phyloP scores from a whole-genome alignment of 768 basidiomycete genomes.

The Lactifluus pinguis region DNA sequence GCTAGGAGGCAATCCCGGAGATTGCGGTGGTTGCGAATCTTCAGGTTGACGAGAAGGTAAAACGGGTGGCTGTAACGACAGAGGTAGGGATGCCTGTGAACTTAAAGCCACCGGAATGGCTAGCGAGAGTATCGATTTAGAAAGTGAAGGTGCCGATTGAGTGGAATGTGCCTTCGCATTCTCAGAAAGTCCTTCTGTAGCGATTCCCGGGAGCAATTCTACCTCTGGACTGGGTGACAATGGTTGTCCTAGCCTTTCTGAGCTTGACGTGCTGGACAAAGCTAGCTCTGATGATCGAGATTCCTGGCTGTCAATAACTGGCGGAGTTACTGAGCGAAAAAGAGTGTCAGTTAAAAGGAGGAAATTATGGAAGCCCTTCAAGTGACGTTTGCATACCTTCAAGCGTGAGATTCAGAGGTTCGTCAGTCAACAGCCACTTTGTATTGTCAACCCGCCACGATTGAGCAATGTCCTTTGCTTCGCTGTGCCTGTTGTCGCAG shows the following conservation, averaged over 20 bases:
- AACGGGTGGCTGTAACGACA: neutral
- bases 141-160: neutral
- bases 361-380: neutral
- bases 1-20: neutral
- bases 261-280: neutral
- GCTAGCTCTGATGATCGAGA: neutral
- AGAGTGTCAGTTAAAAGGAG: neutral
- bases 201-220: neutral
- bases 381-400: neutral
- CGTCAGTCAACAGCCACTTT: neutral
- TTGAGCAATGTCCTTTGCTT: slow-evolving; percentile 12
- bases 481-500: neutral
- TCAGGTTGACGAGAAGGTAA: neutral
- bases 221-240: neutral
- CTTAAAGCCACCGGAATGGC: neutral
- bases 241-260: neutral
- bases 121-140: neutral
- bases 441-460: slow-evolving; percentile 7
- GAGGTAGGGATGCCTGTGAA: neutral
- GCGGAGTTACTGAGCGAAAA: neutral
- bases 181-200: neutral
- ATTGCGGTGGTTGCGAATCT: neutral
- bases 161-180: neutral
- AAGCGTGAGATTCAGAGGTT: neutral
- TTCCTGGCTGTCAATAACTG: neutral